Evolutionary conservation across 176 grass and related monocot genomes (phyloP).

Genomic region (Elymus sibiricus): DNA sequence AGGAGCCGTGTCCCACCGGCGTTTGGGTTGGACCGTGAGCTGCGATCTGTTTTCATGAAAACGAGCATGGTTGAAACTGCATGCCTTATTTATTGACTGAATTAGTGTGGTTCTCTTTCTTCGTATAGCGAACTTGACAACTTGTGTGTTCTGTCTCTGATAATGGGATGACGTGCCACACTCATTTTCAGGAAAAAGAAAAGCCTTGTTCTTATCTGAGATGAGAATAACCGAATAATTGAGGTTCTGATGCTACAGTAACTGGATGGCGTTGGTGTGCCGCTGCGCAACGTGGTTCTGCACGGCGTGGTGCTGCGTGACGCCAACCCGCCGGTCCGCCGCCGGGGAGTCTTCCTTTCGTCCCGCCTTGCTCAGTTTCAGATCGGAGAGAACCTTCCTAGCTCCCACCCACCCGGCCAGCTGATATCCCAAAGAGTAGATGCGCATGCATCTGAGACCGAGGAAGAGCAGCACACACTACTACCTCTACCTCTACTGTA

Average conservation of each 20-base stretch:
- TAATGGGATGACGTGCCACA: too few relatives aligned
- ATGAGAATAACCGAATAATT: neutral
- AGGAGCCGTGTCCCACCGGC: too few relatives aligned
- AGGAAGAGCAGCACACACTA: neutral
- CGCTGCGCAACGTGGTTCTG: neutral
- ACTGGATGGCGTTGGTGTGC: neutral
- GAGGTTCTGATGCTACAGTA: neutral
- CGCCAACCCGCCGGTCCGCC: neutral
- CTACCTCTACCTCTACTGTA: neutral
- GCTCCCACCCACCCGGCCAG: neutral
- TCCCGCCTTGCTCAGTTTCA: neutral
- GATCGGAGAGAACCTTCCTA: neutral
- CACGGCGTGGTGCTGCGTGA: neutral
- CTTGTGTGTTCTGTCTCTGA: too few relatives aligned
- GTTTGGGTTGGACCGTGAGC: neutral
- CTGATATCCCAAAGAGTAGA: neutral
- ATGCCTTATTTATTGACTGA: neutral
- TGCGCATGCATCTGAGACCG: neutral
- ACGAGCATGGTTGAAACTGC: neutral
- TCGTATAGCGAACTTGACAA: too few relatives aligned
- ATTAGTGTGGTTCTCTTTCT: neutral
- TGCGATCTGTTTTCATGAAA: neutral
- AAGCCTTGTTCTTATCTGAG: neutral
- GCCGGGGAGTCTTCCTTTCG: neutral
- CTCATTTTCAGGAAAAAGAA: too few relatives aligned